These are phyloP conservation scores for Lactarius trivialis DNA, from an alignment of 768 basidiomycete genomes.

Conservation along the genomic window DNA sequence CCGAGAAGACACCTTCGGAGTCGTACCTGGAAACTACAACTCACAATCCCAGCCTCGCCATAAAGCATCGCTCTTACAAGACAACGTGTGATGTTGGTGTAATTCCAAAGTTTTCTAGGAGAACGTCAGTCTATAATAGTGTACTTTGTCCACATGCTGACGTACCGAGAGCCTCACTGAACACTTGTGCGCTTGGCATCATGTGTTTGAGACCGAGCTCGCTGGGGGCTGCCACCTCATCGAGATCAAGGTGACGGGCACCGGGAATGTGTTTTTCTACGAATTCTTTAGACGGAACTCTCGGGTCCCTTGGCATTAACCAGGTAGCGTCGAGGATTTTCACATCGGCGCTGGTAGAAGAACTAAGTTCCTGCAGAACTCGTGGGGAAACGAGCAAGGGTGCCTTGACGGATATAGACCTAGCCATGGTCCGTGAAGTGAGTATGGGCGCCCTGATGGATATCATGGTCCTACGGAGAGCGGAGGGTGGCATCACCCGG, in stretches of 20 bases:
- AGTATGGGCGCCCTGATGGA: not conserved
- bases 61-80: conserved; percentile 39
- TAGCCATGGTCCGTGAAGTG: not conserved
- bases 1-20: conserved; percentile 81
- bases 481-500: not conserved
- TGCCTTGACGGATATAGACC: conserved; percentile 19
- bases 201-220: conserved; percentile 86
- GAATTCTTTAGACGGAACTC: conserved; percentile 68
- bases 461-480: not conserved
- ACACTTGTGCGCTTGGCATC: conserved; percentile 71
- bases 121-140: not conserved
- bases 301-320: conserved; percentile 88
- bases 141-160: conserved; percentile 18
- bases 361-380: conserved; percentile 28
- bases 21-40: conserved; percentile 59
- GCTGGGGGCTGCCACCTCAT: conserved; percentile 67
- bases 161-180: conserved; percentile 78
- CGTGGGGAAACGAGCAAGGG: conserved; percentile 31
- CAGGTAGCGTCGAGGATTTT: conserved; percentile 72
- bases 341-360: conserved; percentile 26
- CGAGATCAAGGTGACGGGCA: conserved; percentile 73
- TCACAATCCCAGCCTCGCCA: conserved; percentile 6
- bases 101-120: conserved; percentile 66
- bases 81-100: conserved; percentile 70
- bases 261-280: conserved; percentile 57